These are phyloP conservation scores for Tritrichomonas musculus DNA, from an alignment of 208 protist species.

Conservation along the genomic window DNA sequence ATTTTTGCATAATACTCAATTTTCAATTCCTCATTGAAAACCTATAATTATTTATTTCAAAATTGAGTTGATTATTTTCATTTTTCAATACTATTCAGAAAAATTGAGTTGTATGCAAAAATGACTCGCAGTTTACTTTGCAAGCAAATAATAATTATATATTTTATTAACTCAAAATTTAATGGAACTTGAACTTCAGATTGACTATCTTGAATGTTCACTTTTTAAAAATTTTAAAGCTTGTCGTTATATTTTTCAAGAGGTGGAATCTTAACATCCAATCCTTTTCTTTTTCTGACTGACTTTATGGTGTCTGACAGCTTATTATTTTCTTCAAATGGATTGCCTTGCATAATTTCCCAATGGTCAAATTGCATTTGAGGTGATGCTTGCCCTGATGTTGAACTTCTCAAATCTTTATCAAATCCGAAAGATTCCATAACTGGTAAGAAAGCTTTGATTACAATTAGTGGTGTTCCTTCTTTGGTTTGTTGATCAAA, in stretches of 20 bases:
- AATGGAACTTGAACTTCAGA: too few relatives aligned
- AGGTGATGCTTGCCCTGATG: slow-evolving; percentile 82
- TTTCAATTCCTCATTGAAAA: too few relatives aligned
- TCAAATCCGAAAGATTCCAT: slow-evolving; percentile 91
- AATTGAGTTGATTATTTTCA: too few relatives aligned
- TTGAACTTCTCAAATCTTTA: slow-evolving; percentile 46
- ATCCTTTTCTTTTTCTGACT: background rate
- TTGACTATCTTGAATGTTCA: too few relatives aligned
- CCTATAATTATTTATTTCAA: too few relatives aligned
- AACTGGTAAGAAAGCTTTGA: slow-evolving; percentile 69
- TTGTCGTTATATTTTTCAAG: background rate
- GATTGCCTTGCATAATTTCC: background rate
- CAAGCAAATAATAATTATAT: too few relatives aligned
- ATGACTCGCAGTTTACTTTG: too few relatives aligned
- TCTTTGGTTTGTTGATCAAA: background rate
- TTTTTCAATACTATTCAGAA: too few relatives aligned
- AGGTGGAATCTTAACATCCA: background rate
- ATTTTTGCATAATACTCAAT: too few relatives aligned
- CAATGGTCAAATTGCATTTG: slow-evolving; percentile 97
- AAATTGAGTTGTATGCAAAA: too few relatives aligned
- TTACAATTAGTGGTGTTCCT: background rate
- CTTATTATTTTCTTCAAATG: background rate
- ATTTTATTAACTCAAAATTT: too few relatives aligned
- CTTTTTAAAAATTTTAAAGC: too few relatives aligned
- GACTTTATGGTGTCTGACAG: background rate